A percentile compares a stretch with the other conserved stretches of the same genome.
Evolutionary conservation across 2,329 filamentous ascomycete species (phyloP).

Genomic region (Alternaria sp.): DNA sequence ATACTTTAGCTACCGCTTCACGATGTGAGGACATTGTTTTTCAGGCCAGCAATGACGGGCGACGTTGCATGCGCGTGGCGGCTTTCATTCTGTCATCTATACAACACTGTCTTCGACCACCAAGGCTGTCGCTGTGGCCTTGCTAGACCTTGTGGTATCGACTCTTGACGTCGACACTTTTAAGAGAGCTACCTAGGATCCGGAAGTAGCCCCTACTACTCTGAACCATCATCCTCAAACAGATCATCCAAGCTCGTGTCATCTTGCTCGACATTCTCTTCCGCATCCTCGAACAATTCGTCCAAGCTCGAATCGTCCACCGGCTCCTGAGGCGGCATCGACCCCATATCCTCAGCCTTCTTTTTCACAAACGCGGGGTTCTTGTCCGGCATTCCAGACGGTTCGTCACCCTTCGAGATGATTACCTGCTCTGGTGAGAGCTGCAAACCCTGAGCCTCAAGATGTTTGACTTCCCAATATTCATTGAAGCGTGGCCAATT

Average conservation of each 20-base stretch:
- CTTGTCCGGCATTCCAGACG: background rate
- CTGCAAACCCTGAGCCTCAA: background rate
- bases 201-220: rapidly evolving
- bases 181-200: too few species aligned
- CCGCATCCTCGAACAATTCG: background rate
- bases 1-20: background rate
- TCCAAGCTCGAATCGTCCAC: background rate
- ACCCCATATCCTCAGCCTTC: background rate
- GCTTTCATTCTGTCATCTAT: background rate
- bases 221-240: background rate
- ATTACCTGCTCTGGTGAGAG: background rate
- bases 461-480: background rate
- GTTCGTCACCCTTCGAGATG: background rate
- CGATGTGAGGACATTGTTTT: background rate
- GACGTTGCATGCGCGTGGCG: too few species aligned
- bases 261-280: background rate
- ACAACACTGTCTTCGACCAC: rapidly evolving
- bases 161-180: background rate
- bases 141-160: background rate
- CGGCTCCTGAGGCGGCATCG: background rate
- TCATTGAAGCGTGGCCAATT: background rate
- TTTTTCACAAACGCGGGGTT: background rate
- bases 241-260: background rate
- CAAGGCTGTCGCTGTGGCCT: background rate
- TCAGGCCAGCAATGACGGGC: rapidly evolving